Conservation (phyloP, 1,284 basidiomycete species). For the Ganoderma sinense region DNA sequence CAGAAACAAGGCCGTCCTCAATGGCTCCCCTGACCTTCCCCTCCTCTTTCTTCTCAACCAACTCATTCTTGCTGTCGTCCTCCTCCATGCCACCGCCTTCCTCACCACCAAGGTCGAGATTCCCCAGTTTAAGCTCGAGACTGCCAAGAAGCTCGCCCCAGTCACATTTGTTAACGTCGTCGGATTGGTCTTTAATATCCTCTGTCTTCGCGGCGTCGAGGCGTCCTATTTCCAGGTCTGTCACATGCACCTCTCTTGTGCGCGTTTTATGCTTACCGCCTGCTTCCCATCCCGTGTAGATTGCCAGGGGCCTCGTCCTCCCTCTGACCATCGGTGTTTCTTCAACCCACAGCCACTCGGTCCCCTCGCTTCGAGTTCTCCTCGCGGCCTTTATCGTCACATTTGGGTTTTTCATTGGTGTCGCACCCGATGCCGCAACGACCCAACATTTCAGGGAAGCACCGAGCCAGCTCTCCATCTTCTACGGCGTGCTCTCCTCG, state of each 20-base stretch:
- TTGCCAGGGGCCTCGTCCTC: constrained; percentile 80
- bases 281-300: constrained; percentile 48
- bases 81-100: constrained; percentile 61
- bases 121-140: constrained; percentile 56
- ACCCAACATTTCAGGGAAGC: constrained; percentile 40
- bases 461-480: constrained; percentile 62
- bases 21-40: constrained; percentile 69
- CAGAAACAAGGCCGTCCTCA: constrained; percentile 81
- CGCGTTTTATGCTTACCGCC: neutral
- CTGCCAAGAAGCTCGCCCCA: constrained; percentile 65
- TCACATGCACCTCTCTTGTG: constrained; percentile 3
- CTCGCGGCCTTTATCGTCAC: constrained; percentile 64
- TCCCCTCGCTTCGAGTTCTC: constrained; percentile 57
- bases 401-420: constrained; percentile 69
- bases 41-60: constrained; percentile 76
- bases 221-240: constrained; percentile 79
- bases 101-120: constrained; percentile 60
- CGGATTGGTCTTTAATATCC: constrained; percentile 79
- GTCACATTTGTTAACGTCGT: constrained; percentile 73
- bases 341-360: constrained; percentile 54
- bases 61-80: constrained; percentile 69
- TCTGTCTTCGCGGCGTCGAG: constrained; percentile 78
- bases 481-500: constrained; percentile 75
- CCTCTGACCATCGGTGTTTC: constrained; percentile 78
- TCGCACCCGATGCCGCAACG: constrained; percentile 52